Base-by-base conservation (phyloP, 768 basidiomycete genomes). In the Mycena crocata region DNA sequence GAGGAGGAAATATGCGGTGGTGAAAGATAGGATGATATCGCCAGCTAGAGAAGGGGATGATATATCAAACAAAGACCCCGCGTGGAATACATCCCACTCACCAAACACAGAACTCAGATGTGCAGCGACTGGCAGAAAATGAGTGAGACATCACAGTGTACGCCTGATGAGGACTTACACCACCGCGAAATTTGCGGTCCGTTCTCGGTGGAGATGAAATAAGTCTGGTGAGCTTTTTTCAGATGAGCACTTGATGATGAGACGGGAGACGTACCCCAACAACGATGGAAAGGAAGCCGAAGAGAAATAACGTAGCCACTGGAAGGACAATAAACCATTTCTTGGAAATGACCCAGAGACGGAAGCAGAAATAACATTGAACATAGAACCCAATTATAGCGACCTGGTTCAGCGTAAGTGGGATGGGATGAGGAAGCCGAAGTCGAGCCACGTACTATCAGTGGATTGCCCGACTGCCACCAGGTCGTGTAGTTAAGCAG, bases 331-430 rank as follows among this genome's bases (percentile, higher is more conserved):
- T 35, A 21, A 21, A 64, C 54, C 44, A 60, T 15, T 34, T 42
- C 21, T 61, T 51, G 30, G 64, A 66, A 13, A 66, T 66, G 30
- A 66, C 57, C 32, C 35, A 42, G 35, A 61, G 64, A 21, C 57
- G 57, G 10, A 19, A 60, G 24, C 32, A 42, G 57, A 64, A 58
- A 35, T 58, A 64, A 2, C n/a, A 19, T 23, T 57, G 63, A 32
- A 64, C 63, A 28, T 66, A 60, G 24, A 66, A 13, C 15, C 57
- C 64, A 21, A 58, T 48, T 15, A 49, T 2, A 9, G 64, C 64
- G 21, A 57, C 64, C 52, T 39, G 24, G 23, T 26, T 4, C 14
- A 24, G 19, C 23, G n/a, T 54, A 13, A 54, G 13, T 28, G 17
- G 6, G 17, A 2, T 9, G 15, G 6, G 14, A 15, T 3, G 19